Conservation (phyloP, 2,329 filamentous ascomycete genomes). For the Chaetothyriales sp. region DNA sequence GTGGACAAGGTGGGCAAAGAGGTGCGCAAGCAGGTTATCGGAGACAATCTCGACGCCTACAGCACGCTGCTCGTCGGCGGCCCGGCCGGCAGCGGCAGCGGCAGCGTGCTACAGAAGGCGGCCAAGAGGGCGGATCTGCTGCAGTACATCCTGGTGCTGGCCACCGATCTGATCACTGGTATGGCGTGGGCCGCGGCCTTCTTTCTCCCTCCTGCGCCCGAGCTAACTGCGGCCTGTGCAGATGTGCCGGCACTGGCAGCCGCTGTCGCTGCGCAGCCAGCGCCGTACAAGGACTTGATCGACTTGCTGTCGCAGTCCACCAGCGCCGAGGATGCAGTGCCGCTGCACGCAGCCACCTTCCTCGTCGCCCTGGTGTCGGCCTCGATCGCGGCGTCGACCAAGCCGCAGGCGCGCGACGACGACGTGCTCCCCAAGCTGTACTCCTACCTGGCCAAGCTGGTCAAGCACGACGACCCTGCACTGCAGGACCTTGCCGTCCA, state of each 20-base stretch:
- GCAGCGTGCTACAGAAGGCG: conserved; percentile 73
- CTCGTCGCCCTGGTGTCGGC: conserved; percentile 64
- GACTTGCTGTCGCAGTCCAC: conserved; percentile 71
- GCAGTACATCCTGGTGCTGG: conserved; percentile 84
- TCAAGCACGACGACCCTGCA: conserved; percentile 73
- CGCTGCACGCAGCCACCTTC: conserved; percentile 77
- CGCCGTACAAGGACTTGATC: conserved; percentile 62
- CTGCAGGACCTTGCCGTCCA: conserved; percentile 93
- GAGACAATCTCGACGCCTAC: conserved; percentile 68
- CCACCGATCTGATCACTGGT: conserved; percentile 81
- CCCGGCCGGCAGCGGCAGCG: conserved; percentile 43
- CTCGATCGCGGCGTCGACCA: conserved; percentile 48
- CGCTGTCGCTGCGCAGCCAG: conserved; percentile 58
- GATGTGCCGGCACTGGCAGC: conserved; percentile 67
- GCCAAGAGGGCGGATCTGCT: conserved; percentile 78
- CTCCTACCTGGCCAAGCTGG: conserved; percentile 70
- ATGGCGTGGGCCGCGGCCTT: not conserved
- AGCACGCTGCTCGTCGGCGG: conserved; percentile 64
- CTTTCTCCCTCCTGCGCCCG: not conserved
- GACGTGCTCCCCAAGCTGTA: conserved; percentile 71
- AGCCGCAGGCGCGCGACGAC: conserved; percentile 48
- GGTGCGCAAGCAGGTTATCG: conserved; percentile 68
- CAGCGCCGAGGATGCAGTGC: conserved; percentile 75
- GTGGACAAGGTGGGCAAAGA: conserved; percentile 95
- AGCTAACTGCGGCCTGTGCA: conserved; percentile 26